Percentiles rank a stretch among this genome's conserved stretches.
Evolutionary conservation across 345 rosid genomes (phyloP).

Genomic region (Aurinia saxatilis): DNA sequence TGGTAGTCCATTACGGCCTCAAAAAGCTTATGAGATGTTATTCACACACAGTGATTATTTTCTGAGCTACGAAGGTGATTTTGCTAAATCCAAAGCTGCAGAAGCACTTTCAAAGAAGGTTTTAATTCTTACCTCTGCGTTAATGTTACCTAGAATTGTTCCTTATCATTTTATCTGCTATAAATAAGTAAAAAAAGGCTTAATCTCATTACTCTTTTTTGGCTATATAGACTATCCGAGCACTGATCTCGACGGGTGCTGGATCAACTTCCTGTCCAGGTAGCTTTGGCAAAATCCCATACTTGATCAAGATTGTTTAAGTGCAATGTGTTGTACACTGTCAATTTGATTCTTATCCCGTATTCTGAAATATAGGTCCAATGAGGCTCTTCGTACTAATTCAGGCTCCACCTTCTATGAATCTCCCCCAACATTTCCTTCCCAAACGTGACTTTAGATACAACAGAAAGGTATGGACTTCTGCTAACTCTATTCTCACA

Average conservation of each 20-base stretch:
- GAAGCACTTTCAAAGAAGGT: slow-evolving; percentile 86
- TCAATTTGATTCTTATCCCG: not conserved
- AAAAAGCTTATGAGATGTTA: slow-evolving; percentile 47
- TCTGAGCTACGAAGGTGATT: slow-evolving; percentile 34
- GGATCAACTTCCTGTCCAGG: slow-evolving; percentile 82
- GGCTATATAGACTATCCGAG: slow-evolving; percentile 56
- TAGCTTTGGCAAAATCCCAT: slow-evolving; percentile 13
- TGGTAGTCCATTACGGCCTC: slow-evolving; percentile 74
- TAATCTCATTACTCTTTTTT: not conserved
- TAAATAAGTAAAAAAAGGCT: not conserved
- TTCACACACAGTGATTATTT: slow-evolving; percentile 35
- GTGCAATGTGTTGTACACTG: no score
- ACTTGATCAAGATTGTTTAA: not conserved
- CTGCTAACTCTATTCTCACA: not conserved
- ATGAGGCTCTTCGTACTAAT: slow-evolving; percentile 71
- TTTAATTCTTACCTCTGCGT: not conserved
- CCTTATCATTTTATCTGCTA: not conserved
- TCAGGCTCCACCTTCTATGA: slow-evolving; percentile 67
- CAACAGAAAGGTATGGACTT: slow-evolving; percentile 59
- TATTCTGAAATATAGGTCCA: slow-evolving; percentile 41
- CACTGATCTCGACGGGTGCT: slow-evolving; percentile 69
- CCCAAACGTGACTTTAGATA: slow-evolving; percentile 90
- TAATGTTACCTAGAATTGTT: not conserved
- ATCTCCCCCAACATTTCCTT: slow-evolving; percentile 74
- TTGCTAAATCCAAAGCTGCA: slow-evolving; percentile 48